Evolutionary conservation across 306 rosid species (phyloP).

Genomic region (Alnus rubra): DNA sequence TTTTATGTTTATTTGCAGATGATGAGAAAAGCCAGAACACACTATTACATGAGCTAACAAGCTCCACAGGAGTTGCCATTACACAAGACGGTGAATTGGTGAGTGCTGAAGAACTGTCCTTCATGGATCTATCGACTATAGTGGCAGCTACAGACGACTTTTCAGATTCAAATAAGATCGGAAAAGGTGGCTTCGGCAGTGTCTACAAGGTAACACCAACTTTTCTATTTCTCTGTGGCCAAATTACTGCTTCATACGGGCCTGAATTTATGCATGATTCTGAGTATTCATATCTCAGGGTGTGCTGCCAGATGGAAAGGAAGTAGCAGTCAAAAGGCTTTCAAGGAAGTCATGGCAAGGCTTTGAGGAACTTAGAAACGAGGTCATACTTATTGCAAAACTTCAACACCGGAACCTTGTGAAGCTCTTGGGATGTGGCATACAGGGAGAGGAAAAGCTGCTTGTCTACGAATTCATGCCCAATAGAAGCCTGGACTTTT

Average conservation of each 20-base stretch:
- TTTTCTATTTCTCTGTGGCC: not conserved
- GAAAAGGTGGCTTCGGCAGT: not conserved
- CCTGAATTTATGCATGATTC: no score
- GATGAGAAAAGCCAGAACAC: slow-evolving; percentile 28
- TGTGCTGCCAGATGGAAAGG: slow-evolving; percentile 29
- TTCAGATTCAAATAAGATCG: not conserved
- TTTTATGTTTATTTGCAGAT: slow-evolving; percentile 16
- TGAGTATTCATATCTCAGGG: slow-evolving; percentile 24
- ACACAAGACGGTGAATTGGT: slow-evolving; percentile 53
- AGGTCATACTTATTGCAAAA: slow-evolving; percentile 33
- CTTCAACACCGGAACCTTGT: slow-evolving; percentile 48
- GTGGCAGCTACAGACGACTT: slow-evolving; percentile 11
- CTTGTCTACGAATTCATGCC: slow-evolving; percentile 42
- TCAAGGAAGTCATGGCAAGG: slow-evolving; percentile 44
- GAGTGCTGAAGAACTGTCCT: slow-evolving; percentile 45
- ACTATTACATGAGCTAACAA: slow-evolving; percentile 34
- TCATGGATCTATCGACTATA: slow-evolving; percentile 33
- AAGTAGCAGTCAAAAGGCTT: slow-evolving; percentile 41
- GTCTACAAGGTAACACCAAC: slow-evolving; percentile 2
- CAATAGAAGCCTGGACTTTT: slow-evolving; percentile 35
- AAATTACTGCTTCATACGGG: not conserved
- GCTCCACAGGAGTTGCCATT: slow-evolving; percentile 32
- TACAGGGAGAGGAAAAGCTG: slow-evolving; percentile 33
- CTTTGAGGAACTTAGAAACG: slow-evolving; percentile 37
- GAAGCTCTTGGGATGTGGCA: slow-evolving; percentile 39